Conservation (phyloP, 1,284 basidiomycete genomes). For the Cutaneotrichosporon cavernicola region DNA sequence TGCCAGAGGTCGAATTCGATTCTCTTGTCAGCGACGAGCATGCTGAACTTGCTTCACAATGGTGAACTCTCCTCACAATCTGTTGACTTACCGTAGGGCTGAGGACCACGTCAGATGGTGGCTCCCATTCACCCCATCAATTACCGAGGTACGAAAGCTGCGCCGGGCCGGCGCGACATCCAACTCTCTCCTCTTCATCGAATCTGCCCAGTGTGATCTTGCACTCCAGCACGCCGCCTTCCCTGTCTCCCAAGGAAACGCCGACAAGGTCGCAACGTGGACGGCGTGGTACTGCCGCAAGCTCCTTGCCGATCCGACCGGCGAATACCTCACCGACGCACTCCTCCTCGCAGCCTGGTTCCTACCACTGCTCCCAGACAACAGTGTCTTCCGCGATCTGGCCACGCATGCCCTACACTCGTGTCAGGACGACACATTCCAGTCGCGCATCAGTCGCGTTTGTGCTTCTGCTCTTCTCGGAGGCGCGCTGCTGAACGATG, state of each 20-base stretch:
- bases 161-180: not conserved
- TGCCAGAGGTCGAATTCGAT: not conserved
- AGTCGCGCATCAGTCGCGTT: not conserved
- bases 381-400: not conserved
- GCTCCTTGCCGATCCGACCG: not conserved
- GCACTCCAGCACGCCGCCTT: not conserved
- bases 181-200: constrained; percentile 7
- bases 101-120: not conserved
- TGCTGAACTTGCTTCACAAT: not conserved
- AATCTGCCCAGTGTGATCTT: constrained; percentile 1
- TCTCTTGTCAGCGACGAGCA: constrained; percentile 8
- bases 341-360: not conserved
- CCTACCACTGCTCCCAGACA: not conserved
- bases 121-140: constrained; percentile 9
- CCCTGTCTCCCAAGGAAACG: not conserved
- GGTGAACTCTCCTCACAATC: not conserved
- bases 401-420: not conserved
- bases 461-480: constrained; percentile 1
- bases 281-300: not conserved
- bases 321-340: not conserved
- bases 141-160: not conserved
- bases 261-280: not conserved
- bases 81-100: constrained; percentile 7
- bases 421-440: not conserved
- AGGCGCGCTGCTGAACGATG: constrained; percentile 25